Base-by-base conservation (phyloP, 768 basidiomycete species). In the Pleurotus giganteus region DNA sequence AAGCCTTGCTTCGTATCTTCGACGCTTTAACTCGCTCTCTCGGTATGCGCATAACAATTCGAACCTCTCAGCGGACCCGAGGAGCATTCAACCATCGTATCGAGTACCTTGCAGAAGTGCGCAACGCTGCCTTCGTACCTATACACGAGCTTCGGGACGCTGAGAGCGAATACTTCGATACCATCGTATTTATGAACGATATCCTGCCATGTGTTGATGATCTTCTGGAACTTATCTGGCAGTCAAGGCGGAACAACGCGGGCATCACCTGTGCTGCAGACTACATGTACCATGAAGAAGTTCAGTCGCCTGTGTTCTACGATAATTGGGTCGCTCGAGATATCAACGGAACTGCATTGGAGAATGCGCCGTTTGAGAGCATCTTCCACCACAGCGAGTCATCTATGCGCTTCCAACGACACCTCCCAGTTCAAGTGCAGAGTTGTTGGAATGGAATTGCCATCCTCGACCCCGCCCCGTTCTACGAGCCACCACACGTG, bases 31-130 rank as follows among this genome's bases (percentile, higher is more conserved):
- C 92, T 1, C 79, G 88, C 41, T 86, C 84, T 46, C 92, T 96
- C 56, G 97, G 97, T 24, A 79, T 98, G 71, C 85, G 97, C 49
- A 83, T 99, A 58, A 90, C 88, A 63, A 98, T 99, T 64, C 85
- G 93, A 56, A 94, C 94, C 0, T 92, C 89, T 8, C 89, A 87
- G 77, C 87, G 97, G 58, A 95, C 91, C 8, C 81, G 96, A 26
- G 97, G 97, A 36, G 89, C 90, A 7, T 98, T 98, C 79, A 96
- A 96, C 71, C 97, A 99, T 69, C 95, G 97, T 51, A 99, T 99
- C 77, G 97, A 99, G 71, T 99, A 99, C 74, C 87, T 99, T 50
- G 97, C 97, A n/a, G 96, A 99, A 67, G 96, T 99, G n/a, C 90
- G 97, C 57, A 98, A 99, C 69, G 88, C 93, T 24, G 97, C 97